These are phyloP conservation scores for Hypoxylon sp. DNA, from an alignment of 2,329 filamentous ascomycete genomes.

Conservation along the genomic window DNA sequence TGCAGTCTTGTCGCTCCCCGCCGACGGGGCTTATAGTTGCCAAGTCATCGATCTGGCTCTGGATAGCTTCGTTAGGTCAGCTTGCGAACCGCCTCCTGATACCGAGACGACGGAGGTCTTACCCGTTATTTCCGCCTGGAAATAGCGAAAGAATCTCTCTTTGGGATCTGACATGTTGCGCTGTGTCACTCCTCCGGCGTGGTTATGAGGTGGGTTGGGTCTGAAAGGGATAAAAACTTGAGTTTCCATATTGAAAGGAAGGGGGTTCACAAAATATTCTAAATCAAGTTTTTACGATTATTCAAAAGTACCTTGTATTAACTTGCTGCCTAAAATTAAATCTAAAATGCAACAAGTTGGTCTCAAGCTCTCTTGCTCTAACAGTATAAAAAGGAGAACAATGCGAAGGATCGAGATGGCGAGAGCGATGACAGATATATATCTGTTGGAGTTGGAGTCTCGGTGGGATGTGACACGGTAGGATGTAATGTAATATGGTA, in stretches of 20 bases:
- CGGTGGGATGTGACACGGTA: background rate
- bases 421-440: slow-evolving; percentile 12
- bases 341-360: slow-evolving; percentile 16
- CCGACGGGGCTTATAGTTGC: slow-evolving; percentile 72
- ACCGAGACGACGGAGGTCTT: slow-evolving; percentile 49
- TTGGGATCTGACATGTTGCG: slow-evolving; percentile 69
- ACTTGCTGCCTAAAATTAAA: slow-evolving; percentile 30
- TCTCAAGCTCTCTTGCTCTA: background rate
- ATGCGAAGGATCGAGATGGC: background rate
- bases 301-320: slow-evolving; percentile 30
- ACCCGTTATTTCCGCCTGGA: slow-evolving; percentile 82
- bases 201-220: slow-evolving; percentile 37
- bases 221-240: slow-evolving; percentile 50
- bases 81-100: background rate
- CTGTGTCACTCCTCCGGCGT: slow-evolving; percentile 44
- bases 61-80: slow-evolving; percentile 71
- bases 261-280: slow-evolving; percentile 7
- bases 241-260: slow-evolving; percentile 38
- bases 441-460: slow-evolving; percentile 4
- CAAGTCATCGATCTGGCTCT: slow-evolving; percentile 81
- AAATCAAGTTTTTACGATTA: background rate
- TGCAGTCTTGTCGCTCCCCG: slow-evolving; percentile 84
- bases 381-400: background rate
- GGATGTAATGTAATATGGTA: slow-evolving; percentile 11
- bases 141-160: slow-evolving; percentile 87